phyloP scores from a whole-genome alignment of 2,329 filamentous ascomycete genomes.

The Scedosporium dehoogii region DNA sequence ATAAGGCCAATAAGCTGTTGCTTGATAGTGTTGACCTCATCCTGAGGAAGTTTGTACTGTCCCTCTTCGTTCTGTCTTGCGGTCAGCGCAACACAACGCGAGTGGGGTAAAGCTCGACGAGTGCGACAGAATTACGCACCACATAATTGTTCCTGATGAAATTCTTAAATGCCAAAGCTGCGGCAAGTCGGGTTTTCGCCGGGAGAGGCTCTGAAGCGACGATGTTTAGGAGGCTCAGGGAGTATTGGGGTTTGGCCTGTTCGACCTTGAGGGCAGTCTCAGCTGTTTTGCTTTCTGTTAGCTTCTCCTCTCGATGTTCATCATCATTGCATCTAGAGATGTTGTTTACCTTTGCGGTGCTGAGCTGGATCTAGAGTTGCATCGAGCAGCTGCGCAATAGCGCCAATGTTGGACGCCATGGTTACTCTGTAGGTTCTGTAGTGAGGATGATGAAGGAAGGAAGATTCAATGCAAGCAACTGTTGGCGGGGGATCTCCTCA shows the following conservation, averaged over 20 bases:
- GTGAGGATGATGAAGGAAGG: slow-evolving; percentile 7
- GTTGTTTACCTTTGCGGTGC: slow-evolving; percentile 71
- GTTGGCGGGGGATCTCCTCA: slow-evolving; percentile 13
- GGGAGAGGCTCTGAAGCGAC: slow-evolving; percentile 67
- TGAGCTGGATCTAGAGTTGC: slow-evolving; percentile 81
- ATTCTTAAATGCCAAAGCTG: slow-evolving; percentile 96
- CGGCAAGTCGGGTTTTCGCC: slow-evolving; percentile 71
- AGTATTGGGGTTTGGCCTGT: slow-evolving; percentile 79
- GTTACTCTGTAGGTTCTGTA: slow-evolving; percentile 17
- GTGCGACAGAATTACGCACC: slow-evolving; percentile 31
- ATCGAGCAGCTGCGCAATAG: slow-evolving; percentile 74
- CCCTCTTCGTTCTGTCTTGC: slow-evolving; percentile 72
- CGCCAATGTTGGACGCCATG: slow-evolving; percentile 48
- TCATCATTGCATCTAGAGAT: too few species aligned
- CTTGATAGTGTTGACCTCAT: slow-evolving; percentile 88
- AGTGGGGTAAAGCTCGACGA: neutral
- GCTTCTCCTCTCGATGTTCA: neutral
- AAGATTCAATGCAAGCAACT: slow-evolving; percentile 11
- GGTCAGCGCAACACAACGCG: neutral
- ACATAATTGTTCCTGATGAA: slow-evolving; percentile 93
- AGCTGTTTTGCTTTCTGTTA: slow-evolving; percentile 43
- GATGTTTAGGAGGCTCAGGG: slow-evolving; percentile 79
- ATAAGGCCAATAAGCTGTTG: slow-evolving; percentile 91
- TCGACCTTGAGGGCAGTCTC: slow-evolving; percentile 70
- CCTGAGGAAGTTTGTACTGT: slow-evolving; percentile 73